Base-by-base conservation (phyloP, 1,284 basidiomycete genomes). In the Golubevia sp. region DNA sequence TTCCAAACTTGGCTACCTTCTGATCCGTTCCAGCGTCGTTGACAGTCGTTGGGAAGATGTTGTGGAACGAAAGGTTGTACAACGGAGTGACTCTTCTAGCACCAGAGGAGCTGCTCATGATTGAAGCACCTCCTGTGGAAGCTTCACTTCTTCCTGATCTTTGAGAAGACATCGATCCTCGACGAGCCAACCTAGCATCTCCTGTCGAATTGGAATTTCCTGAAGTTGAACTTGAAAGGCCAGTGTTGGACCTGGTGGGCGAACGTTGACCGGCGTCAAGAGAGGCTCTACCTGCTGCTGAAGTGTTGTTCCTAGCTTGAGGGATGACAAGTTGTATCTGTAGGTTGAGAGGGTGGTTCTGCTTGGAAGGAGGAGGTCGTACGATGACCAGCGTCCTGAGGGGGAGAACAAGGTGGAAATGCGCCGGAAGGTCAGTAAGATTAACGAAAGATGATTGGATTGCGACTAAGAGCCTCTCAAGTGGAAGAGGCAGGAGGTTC, bases 1-100 rank as follows among this genome's bases (percentile, higher is more conserved):
- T 93, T 68, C 88, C 86, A 81, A 97, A 97, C 78, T 91, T 93
- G 18, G 95, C 94, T 11, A 99, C 91, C 83, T 92, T 93, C 27
- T 92, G 92, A 70, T 98, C 96, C 0, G 96, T 99, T 2, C 94
- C 94, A 0, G 93, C 93, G 77, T 95, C 93, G 30, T 93, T 89
- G 62, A 97, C 90, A 27, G 91, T 90, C 67, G 95, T 95, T 8
- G 93, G 91, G 86, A 96, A 88, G 62, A 98, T 92, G 70, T 92
- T 93, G 85, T 99, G 95, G 1, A 91, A 92, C 60, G 92, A 90
- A 34, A 98, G 88, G 77, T 96, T 97, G 86, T 97, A 98, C 15
- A 97, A 87, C 0, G 96, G 95, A 55, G 94, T 91, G 71, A 97
- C 94, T 73, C 90, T 90, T 55, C 92, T 87, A 21, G 90, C 86